Conservation (phyloP, 768 basidiomycete genomes). For the Boletus tylopilopsis region DNA sequence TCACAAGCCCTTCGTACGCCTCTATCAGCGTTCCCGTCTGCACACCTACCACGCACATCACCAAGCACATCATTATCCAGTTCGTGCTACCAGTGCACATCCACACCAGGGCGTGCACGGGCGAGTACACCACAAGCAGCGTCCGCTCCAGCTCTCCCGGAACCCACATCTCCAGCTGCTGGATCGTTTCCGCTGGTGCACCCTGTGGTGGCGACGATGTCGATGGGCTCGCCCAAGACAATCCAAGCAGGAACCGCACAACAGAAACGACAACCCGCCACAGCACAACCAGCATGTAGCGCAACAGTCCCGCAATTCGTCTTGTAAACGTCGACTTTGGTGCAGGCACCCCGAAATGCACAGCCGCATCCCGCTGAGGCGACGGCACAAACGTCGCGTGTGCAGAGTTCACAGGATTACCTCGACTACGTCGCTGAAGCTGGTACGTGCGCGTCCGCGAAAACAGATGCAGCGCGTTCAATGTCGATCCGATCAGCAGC, state of each 20-base stretch:
- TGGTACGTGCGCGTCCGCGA: slow-evolving; percentile 67
- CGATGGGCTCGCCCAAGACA: slow-evolving; percentile 44
- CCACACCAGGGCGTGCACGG: slow-evolving; percentile 73
- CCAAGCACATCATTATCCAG: slow-evolving; percentile 67
- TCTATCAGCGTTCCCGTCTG: slow-evolving; percentile 46
- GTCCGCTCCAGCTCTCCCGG: slow-evolving; percentile 69
- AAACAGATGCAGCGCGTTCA: slow-evolving; percentile 66
- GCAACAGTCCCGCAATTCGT: slow-evolving; percentile 34
- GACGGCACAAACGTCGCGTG: slow-evolving; percentile 65
- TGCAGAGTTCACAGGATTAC: slow-evolving; percentile 65
- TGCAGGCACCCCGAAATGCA: slow-evolving; percentile 32
- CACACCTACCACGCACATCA: slow-evolving; percentile 63
- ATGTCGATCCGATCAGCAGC: slow-evolving; percentile 49
- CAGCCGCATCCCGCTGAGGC: slow-evolving; percentile 19
- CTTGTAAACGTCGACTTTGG: slow-evolving; percentile 42
- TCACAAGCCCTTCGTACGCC: slow-evolving; percentile 60
- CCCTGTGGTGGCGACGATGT: slow-evolving; percentile 30
- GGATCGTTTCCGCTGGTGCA: slow-evolving; percentile 51
- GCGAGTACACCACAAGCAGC: slow-evolving; percentile 75
- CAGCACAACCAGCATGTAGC: slow-evolving; percentile 32
- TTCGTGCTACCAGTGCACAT: slow-evolving; percentile 64
- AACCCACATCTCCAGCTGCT: slow-evolving; percentile 75
- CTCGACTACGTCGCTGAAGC: slow-evolving; percentile 48
- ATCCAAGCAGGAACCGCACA: slow-evolving; percentile 65
- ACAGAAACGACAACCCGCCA: slow-evolving; percentile 55